Evolutionary conservation across 805 yeast species (phyloP).

Genomic region (baker's yeast (Saccharomyces cerevisiae)): DNA sequence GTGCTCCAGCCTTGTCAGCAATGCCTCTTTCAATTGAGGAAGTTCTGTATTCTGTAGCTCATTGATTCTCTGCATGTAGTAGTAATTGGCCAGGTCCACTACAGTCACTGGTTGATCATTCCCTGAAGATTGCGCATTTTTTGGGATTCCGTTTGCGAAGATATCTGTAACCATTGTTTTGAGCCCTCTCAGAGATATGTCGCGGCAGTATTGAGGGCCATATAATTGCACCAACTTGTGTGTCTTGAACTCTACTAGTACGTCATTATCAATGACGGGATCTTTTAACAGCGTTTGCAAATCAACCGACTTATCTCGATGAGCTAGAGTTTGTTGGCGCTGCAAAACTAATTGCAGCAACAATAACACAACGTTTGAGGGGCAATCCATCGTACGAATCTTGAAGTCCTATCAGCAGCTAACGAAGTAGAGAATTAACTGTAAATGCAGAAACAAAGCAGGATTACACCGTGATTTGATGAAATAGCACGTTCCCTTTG

Average conservation of each 20-base stretch:
- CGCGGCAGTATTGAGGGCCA: conserved; percentile 15
- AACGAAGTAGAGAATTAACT: not conserved
- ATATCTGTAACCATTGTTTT: conserved; percentile 16
- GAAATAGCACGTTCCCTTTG: not conserved
- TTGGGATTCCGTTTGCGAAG: conserved; percentile 13
- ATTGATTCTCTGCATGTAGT: conserved; percentile 18
- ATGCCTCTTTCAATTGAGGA: conserved; percentile 16
- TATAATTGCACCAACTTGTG: conserved; percentile 21
- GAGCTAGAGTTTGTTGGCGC: conserved; percentile 23
- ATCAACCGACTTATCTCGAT: conserved; percentile 12
- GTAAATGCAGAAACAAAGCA: not conserved
- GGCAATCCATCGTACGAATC: conserved; percentile 8
- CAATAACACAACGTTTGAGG: conserved; percentile 20
- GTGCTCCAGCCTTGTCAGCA: conserved; percentile 3
- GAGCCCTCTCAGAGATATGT: conserved; percentile 17
- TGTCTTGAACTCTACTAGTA: conserved; percentile 12
- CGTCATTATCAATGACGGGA: conserved; percentile 22
- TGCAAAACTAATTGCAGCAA: conserved; percentile 23
- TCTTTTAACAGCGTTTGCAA: conserved; percentile 13
- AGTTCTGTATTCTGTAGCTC: conserved; percentile 17
- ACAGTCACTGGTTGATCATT: conserved; percentile 13
- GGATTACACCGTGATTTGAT: not conserved
- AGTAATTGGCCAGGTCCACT: conserved; percentile 23
- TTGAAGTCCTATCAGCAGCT: not conserved
- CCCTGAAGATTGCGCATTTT: not conserved